A percentile compares a stretch with the other conserved stretches of the same genome.
Evolutionary conservation across 257 asterid genomes (phyloP).

Genomic region (Rhazya stricta): DNA sequence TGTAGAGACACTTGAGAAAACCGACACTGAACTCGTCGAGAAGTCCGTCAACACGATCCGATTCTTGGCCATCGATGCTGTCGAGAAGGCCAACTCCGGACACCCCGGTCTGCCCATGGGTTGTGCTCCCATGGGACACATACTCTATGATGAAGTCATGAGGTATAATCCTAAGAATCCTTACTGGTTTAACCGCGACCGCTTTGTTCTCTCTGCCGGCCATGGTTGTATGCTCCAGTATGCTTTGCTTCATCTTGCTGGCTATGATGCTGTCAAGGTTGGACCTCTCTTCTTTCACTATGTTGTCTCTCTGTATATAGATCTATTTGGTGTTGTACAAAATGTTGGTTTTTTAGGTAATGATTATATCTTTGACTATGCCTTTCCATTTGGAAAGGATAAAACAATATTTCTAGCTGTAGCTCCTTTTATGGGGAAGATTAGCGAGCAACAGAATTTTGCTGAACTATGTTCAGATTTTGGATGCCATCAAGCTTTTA

Average conservation of each 20-base stretch:
- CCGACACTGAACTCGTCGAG: slow-evolving; percentile 59
- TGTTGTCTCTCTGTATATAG: neutral
- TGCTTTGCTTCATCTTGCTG: slow-evolving; percentile 69
- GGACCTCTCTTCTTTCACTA: neutral
- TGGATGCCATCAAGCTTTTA: neutral
- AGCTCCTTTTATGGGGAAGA: neutral
- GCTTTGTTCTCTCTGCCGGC: slow-evolving; percentile 95
- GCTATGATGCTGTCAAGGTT: slow-evolving; percentile 73
- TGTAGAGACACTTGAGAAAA: slow-evolving; percentile 62
- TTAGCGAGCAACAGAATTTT: neutral
- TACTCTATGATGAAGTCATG: slow-evolving; percentile 89
- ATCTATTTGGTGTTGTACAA: neutral
- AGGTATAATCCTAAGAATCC: slow-evolving; percentile 95
- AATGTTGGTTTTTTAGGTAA: neutral
- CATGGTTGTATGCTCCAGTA: slow-evolving; percentile 87
- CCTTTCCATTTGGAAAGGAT: neutral
- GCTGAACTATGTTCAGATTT: neutral
- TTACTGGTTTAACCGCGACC: slow-evolving; percentile 88
- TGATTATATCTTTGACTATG: slow-evolving; percentile 1
- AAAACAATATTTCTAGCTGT: neutral
- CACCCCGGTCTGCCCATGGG: slow-evolving; percentile 57
- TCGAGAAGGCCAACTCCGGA: slow-evolving; percentile 48
- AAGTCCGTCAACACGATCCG: slow-evolving; percentile 55
- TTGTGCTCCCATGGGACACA: slow-evolving; percentile 88
- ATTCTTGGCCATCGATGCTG: slow-evolving; percentile 45